Percentiles rank a stretch among this genome's conserved stretches.
Conservation (phyloP, 2,329 filamentous ascomycete species). For the Elsinoe necatrix region DNA sequence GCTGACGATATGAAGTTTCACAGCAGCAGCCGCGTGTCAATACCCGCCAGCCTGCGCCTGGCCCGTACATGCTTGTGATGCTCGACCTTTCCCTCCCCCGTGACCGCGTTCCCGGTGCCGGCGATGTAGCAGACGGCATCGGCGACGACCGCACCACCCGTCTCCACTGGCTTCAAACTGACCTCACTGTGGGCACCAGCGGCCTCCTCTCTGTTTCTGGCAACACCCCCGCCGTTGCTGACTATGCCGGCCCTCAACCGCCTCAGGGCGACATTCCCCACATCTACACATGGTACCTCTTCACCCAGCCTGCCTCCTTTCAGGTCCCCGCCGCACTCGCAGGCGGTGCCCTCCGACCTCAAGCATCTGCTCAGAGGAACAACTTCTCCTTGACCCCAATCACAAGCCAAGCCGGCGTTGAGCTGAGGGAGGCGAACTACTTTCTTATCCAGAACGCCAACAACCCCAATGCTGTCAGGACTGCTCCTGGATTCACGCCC, state of each 20-base stretch:
- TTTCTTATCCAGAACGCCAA: conserved; percentile 20
- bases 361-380: conserved; percentile 18
- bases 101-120: conserved; percentile 16
- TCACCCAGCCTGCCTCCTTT: conserved; percentile 23
- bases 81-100: conserved; percentile 22
- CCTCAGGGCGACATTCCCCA: conserved; percentile 25
- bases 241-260: conserved; percentile 23
- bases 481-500: background rate
- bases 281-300: conserved; percentile 27
- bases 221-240: conserved; percentile 20
- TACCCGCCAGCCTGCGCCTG: conserved; percentile 2
- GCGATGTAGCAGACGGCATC: conserved; percentile 21
- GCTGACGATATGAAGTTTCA: background rate
- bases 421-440: conserved; percentile 25
- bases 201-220: conserved; percentile 18
- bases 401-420: conserved; percentile 20
- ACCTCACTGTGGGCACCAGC: conserved; percentile 21
- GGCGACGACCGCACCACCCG: conserved; percentile 24
- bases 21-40: conserved; percentile 1
- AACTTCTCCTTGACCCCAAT: conserved; percentile 24
- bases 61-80: conserved; percentile 22
- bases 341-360: conserved; percentile 18
- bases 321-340: conserved; percentile 18
- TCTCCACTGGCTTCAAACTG: conserved; percentile 27
- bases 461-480: conserved; percentile 2